These are phyloP conservation scores for Parascedosporium putredinis DNA, from an alignment of 2,329 filamentous ascomycete species.

Conservation along the genomic window DNA sequence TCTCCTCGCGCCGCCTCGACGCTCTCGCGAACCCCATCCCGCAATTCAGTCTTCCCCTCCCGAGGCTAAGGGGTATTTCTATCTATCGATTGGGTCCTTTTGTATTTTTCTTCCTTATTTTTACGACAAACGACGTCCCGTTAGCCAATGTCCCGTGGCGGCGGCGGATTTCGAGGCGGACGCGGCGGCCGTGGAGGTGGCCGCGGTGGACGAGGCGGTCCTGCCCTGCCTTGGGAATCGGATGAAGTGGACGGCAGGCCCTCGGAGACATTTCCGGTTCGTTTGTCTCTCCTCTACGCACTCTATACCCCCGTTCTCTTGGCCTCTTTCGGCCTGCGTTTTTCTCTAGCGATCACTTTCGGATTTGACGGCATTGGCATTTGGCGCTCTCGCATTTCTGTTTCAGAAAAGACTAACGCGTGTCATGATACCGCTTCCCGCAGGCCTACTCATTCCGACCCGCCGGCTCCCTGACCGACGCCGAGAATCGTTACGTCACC, in stretches of 20 bases:
- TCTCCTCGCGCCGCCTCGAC: no score
- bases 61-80: no score
- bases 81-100: no score
- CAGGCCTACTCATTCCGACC: slow-evolving; percentile 41
- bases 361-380: no score
- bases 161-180: slow-evolving; percentile 33
- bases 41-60: no score
- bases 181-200: slow-evolving; percentile 40
- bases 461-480: slow-evolving; percentile 29
- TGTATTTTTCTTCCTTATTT: no score
- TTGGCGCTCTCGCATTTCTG: no score
- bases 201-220: slow-evolving; percentile 33
- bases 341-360: neutral
- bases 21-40: no score
- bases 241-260: slow-evolving; percentile 47
- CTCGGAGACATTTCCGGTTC: slow-evolving; percentile 49
- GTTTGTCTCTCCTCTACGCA: slow-evolving; percentile 12
- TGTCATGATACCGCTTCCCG: neutral
- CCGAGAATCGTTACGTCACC: slow-evolving; percentile 37
- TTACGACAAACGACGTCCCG: no score
- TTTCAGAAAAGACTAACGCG: no score
- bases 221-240: slow-evolving; percentile 40
- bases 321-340: neutral
- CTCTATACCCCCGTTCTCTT: neutral
- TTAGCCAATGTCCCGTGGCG: slow-evolving; percentile 20